These are phyloP conservation scores for Geotrichum cucujoidarum DNA, from an alignment of 1,139 yeast species.

Conservation along the genomic window DNA sequence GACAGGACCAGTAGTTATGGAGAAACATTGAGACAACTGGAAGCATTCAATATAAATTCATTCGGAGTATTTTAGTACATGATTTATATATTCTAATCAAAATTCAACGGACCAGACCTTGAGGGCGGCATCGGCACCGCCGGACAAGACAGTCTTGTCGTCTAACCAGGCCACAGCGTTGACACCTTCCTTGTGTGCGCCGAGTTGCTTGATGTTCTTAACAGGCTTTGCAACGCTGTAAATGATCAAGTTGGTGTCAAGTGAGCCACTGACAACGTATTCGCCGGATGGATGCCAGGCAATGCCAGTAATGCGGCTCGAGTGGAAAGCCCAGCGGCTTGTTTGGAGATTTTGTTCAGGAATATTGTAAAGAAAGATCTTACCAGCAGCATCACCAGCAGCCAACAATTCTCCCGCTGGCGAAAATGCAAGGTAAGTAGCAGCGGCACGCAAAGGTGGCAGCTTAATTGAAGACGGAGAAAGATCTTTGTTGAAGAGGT, in stretches of 20 bases:
- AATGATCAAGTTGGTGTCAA: slow-evolving; percentile 75
- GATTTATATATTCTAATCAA: background rate
- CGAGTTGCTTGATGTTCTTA: slow-evolving; percentile 64
- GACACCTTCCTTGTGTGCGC: slow-evolving; percentile 89
- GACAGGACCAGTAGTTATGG: too few relatives aligned
- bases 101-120: slow-evolving; percentile 57
- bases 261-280: slow-evolving; percentile 69
- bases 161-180: slow-evolving; percentile 65
- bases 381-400: slow-evolving; percentile 83
- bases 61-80: background rate
- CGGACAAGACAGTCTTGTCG: slow-evolving; percentile 50
- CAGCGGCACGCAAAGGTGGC: slow-evolving; percentile 56
- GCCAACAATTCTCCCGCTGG: slow-evolving; percentile 69
- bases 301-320: slow-evolving; percentile 70
- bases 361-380: slow-evolving; percentile 63
- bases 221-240: slow-evolving; percentile 77
- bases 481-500: slow-evolving; percentile 20
- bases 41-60: background rate
- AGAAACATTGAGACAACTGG: too few relatives aligned
- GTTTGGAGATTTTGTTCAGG: slow-evolving; percentile 59
- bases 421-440: slow-evolving; percentile 61
- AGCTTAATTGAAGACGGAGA: slow-evolving; percentile 30
- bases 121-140: slow-evolving; percentile 78
- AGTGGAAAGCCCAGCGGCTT: slow-evolving; percentile 94
- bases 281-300: slow-evolving; percentile 74